A percentile compares a stretch with the other conserved stretches of the same genome.
Conservation (phyloP, 805 yeast species). For the Cyberlindnera misumaiensis region DNA sequence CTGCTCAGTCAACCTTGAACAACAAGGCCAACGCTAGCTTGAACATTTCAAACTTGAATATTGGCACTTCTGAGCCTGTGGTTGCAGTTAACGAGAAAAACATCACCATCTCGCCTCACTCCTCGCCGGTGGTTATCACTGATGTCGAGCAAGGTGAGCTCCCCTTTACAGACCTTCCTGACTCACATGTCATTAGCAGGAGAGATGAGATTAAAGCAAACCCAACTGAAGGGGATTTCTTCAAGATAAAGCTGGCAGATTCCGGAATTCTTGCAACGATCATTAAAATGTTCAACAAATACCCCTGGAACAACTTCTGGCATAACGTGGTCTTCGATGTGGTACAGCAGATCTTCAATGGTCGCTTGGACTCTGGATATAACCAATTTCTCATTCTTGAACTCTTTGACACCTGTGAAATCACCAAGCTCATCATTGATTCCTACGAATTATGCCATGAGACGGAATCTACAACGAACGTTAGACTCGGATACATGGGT, state of each 20-base stretch:
- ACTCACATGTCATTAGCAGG: conserved; percentile 5
- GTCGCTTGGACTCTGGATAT: conserved; percentile 64
- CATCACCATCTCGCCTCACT: conserved; percentile 21
- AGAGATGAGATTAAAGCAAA: conserved; percentile 35
- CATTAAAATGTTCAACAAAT: conserved; percentile 59
- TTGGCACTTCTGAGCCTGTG: conserved; percentile 25
- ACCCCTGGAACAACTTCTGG: conserved; percentile 80
- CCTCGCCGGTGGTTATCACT: conserved; percentile 8
- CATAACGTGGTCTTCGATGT: conserved; percentile 84
- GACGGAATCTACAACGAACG: conserved; percentile 52
- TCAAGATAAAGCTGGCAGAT: conserved; percentile 63
- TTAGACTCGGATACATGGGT: conserved; percentile 94
- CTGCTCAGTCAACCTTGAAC: neutral
- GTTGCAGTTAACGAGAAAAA: conserved; percentile 22
- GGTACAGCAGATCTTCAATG: conserved; percentile 76
- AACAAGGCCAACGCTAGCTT: conserved; percentile 5
- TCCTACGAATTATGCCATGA: conserved; percentile 57
- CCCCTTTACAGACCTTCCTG: conserved; percentile 6
- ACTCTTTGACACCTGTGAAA: conserved; percentile 49
- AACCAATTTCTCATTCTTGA: conserved; percentile 58
- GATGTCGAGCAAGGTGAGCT: conserved; percentile 7
- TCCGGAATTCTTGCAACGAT: conserved; percentile 54
- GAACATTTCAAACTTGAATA: conserved; percentile 19
- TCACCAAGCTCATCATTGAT: conserved; percentile 56
- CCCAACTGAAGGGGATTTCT: conserved; percentile 64